phyloP scores from a whole-genome alignment of 306 rosid species.

The Datisca glomerata region DNA sequence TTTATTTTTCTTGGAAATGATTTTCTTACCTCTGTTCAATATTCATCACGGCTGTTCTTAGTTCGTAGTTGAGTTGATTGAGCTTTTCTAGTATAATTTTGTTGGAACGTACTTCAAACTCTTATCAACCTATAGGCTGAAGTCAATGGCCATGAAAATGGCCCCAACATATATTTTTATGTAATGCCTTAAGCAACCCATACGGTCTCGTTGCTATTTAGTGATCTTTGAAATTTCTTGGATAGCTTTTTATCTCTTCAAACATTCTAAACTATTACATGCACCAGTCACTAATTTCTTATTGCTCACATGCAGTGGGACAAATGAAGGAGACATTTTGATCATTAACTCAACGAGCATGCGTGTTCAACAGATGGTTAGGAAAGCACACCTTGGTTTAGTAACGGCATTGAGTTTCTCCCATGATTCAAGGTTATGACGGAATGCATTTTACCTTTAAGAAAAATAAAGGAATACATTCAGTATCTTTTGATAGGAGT shows the following conservation, averaged over 20 bases:
- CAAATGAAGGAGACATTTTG: conserved; percentile 61
- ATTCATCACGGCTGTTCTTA: no score
- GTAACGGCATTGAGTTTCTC: conserved; percentile 81
- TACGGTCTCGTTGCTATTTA: no score
- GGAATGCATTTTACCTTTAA: background rate
- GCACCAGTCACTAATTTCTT: conserved; percentile 8
- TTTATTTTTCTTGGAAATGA: conserved; percentile 9
- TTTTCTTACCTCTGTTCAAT: no score
- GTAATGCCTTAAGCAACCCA: background rate
- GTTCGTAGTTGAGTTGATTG: background rate
- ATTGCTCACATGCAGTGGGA: conserved; percentile 64
- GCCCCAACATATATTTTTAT: background rate
- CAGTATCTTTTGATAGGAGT: no score
- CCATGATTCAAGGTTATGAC: conserved; percentile 69
- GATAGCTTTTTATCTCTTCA: no score
- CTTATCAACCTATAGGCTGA: background rate
- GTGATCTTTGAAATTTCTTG: no score
- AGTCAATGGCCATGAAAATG: background rate
- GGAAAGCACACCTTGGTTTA: conserved; percentile 76
- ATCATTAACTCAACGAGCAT: conserved; percentile 52
- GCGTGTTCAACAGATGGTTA: conserved; percentile 42
- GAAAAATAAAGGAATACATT: background rate
- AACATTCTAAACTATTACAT: background rate
- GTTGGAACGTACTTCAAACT: no score
- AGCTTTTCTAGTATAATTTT: no score